Evolutionary conservation across 768 basidiomycete species (phyloP), one percentile per base, ranked within the genome.

Genomic region (Pleurotus ostreatus): DNA sequence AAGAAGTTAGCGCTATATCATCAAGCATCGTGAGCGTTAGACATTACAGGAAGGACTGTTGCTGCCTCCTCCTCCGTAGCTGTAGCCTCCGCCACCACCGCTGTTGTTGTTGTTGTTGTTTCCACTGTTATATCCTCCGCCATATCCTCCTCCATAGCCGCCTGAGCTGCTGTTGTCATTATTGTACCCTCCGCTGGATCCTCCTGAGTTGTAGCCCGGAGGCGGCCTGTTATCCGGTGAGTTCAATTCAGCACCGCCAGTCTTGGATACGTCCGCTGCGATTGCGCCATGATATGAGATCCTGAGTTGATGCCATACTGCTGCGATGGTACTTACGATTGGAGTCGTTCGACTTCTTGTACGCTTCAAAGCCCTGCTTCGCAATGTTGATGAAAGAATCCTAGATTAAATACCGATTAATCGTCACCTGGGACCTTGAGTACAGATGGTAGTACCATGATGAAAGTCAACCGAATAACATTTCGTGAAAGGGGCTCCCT

Each of bases 301-400:
- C 8, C 13, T 15, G 11, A n/a, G 4, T 26, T 26, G 48, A 49
- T 26, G 22, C 22, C 22, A 22, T 7, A 52, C 51, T 12, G 30
- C 30, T 34, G 8, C 30, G 30, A 34, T 34, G 9, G 46, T 9
- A 12, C 46, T 48, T 16, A 49, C 48, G 26, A 34, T 49, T 26
- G 48, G 48, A 34, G 26, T 22, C n/a, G 26, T 23, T 49, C 48
- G 30, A 34, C 8, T 34, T 34, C 30, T 34, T 70, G 71, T 83
- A 83, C 65, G 82, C 74, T 41, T 80, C 68, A 61, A 79, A 68
- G 60, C 83, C 82, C 69, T 91, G 69, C 70, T 90, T 86, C 8
- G 88, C 91, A 61, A 92, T 66, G 57, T 81, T 82, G 39, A 89
- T 78, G 63, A 92, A 79, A 57, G 67, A 76, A 58, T 89, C 88